Base-by-base conservation (phyloP, 2,329 filamentous ascomycete species). In the Diplodia corticola region DNA sequence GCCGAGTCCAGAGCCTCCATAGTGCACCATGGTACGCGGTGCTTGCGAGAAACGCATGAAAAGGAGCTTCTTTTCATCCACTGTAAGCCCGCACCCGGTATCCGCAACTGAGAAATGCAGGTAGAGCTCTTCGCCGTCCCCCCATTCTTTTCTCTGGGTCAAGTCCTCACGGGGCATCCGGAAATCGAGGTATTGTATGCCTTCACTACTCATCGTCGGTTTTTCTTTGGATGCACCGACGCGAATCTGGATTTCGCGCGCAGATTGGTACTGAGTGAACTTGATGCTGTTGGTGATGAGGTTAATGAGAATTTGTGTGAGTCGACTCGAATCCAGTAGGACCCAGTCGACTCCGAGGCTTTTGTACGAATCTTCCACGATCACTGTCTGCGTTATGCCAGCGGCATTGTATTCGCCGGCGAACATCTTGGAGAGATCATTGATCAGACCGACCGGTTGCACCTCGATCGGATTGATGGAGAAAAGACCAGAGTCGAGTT, bases 1-100 rank as follows among this genome's bases (percentile, higher is more conserved):
- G 0, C 90, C 90, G 1, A 93, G 81, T 0, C 90, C 90, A 0
- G 87, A 89, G 0, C 90, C 90, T 28, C 90, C 90, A 69, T 92
- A 91, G 69, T 90, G 86, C 30, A 90, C 86, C 69, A 91, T 89
- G 0, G 89, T 91, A 60, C 85, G 85, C 2, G 88, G 87, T 20
- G 64, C 64, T 51, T 66, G 64, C 9, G 64, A 66, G 48, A 66
- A 66, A 13, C 73, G 71, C 60, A 74, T 70, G 50, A 77, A 77
- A 1, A 77, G 68, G 1, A 73, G 65, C 22, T 69, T 70, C 66
- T 75, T 76, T 48, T 77, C 74, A 28, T 74, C 73, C 0, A 50
- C 64, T 3, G 72, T 75, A 15, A 76, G 70, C 12, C 74, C 75
- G 33, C 73, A 73, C 1, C 75, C 75, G 1, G 75, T 77, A 54